These are phyloP conservation scores for Ascomycota sp. DNA, from an alignment of 2,329 filamentous ascomycete genomes.

Conservation along the genomic window DNA sequence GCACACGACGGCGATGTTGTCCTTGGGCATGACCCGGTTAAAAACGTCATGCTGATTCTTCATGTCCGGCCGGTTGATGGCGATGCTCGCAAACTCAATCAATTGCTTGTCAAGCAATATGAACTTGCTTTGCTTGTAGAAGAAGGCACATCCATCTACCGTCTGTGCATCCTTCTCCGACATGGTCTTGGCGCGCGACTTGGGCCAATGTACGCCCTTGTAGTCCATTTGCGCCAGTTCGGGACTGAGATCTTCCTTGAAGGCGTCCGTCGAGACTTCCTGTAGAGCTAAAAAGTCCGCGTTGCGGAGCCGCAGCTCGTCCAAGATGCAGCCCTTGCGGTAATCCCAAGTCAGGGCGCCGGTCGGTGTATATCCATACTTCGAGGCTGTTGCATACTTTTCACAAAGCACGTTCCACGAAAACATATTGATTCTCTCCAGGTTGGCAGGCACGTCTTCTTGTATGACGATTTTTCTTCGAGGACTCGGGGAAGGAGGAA, in stretches of 20 bases:
- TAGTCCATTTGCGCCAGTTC: slow-evolving; percentile 73
- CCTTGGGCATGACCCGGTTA: slow-evolving; percentile 95
- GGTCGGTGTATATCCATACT: slow-evolving; percentile 81
- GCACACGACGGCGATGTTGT: slow-evolving; percentile 82
- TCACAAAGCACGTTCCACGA: slow-evolving; percentile 96
- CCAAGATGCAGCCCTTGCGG: slow-evolving; percentile 61
- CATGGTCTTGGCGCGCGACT: slow-evolving; percentile 81
- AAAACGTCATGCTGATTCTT: slow-evolving; percentile 95
- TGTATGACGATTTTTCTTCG: slow-evolving; percentile 65
- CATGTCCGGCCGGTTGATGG: slow-evolving; percentile 89
- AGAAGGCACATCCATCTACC: slow-evolving; percentile 94
- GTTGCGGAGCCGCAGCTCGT: slow-evolving; percentile 58
- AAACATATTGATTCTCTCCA: slow-evolving; percentile 63
- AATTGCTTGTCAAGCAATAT: slow-evolving; percentile 85
- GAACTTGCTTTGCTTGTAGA: slow-evolving; percentile 91
- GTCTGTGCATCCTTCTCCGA: slow-evolving; percentile 65
- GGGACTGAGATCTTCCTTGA: slow-evolving; percentile 79
- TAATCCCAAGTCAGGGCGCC: slow-evolving; percentile 73
- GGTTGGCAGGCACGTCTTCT: slow-evolving; percentile 34
- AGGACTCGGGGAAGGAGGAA: slow-evolving; percentile 54
- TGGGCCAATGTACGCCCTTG: slow-evolving; percentile 84
- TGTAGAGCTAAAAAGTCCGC: slow-evolving; percentile 86
- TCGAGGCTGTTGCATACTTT: slow-evolving; percentile 65
- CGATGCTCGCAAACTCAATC: slow-evolving; percentile 77
- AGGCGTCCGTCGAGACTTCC: slow-evolving; percentile 81